A percentile compares a stretch with the other conserved stretches of the same genome.
These are phyloP conservation scores for Spergularia marina DNA, from an alignment of 148 eudicot species.

Conservation along the genomic window DNA sequence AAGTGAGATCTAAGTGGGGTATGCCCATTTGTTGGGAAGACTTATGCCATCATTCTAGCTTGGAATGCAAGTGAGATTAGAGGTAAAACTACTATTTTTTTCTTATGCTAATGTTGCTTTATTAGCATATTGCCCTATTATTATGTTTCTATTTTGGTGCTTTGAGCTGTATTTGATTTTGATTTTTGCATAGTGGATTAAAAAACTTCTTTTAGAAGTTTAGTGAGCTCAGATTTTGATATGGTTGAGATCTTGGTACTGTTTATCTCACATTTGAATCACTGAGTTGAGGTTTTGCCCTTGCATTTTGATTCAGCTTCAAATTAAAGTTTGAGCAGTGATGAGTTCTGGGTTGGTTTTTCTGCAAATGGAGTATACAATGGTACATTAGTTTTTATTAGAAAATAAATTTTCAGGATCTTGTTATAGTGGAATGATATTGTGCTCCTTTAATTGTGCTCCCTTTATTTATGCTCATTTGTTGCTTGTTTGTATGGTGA, in stretches of 20 bases:
- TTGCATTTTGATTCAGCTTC: slow-evolving; percentile 10
- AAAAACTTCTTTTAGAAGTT: neutral
- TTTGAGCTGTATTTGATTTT: slow-evolving; percentile 9
- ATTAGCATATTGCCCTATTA: neutral
- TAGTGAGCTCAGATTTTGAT: slow-evolving; percentile 9
- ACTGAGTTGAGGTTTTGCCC: slow-evolving; percentile 7
- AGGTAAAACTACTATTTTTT: slow-evolving; percentile 25
- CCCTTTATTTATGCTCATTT: slow-evolving; percentile 1
- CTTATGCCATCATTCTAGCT: slow-evolving; percentile 44
- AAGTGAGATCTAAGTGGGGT: slow-evolving; percentile 82
- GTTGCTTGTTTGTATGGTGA: neutral
- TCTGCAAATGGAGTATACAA: slow-evolving; percentile 23
- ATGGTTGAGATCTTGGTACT: neutral
- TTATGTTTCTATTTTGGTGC: slow-evolving; percentile 17
- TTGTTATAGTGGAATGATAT: neutral
- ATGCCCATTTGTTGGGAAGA: slow-evolving; percentile 44
- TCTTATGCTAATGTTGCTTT: slow-evolving; percentile 33
- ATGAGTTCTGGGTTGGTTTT: slow-evolving; percentile 20
- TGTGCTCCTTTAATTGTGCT: neutral
- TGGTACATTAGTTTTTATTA: slow-evolving; percentile 20
- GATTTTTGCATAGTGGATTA: neutral
- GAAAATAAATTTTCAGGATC: neutral
- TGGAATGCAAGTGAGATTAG: slow-evolving; percentile 51
- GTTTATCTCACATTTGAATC: slow-evolving; percentile 5
- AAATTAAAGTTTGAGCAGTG: slow-evolving; percentile 6